A percentile compares a stretch with the other conserved stretches of the same genome.
Conservation (phyloP, 495 filamentous ascomycete species). For the Lasiosphaeris hirsuta region DNA sequence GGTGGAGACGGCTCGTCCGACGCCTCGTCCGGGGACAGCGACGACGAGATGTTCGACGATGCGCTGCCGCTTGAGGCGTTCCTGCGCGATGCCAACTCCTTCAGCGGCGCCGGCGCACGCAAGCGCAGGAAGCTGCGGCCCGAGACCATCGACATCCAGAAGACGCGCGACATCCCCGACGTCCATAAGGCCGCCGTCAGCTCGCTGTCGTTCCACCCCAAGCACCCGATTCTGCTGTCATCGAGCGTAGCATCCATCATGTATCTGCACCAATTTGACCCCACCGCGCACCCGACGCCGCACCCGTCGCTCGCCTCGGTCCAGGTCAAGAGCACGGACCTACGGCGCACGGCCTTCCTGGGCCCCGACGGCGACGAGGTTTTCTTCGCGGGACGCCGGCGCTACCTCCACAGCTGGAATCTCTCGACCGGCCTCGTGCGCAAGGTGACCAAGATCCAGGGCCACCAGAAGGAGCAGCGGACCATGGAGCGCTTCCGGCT, state of each 20-base stretch:
- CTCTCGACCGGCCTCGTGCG: constrained; percentile 74
- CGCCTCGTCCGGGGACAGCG: constrained; percentile 58
- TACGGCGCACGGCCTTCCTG: constrained; percentile 76
- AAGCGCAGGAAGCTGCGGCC: constrained; percentile 68
- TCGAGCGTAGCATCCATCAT: constrained; percentile 80
- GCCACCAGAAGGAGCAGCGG: constrained; percentile 77
- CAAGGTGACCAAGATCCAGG: constrained; percentile 73
- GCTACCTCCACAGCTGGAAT: constrained; percentile 95
- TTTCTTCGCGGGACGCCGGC: constrained; percentile 78
- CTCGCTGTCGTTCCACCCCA: constrained; percentile 84
- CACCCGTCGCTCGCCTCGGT: constrained; percentile 88
- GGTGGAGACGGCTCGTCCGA: constrained; percentile 36
- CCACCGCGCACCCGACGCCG: constrained; percentile 64
- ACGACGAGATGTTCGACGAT: constrained; percentile 59
- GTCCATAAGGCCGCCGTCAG: constrained; percentile 67
- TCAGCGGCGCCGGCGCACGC: constrained; percentile 38
- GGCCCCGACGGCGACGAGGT: constrained; percentile 59
- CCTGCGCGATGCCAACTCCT: constrained; percentile 62
- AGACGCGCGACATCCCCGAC: constrained; percentile 51
- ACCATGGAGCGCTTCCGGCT: constrained; percentile 87
- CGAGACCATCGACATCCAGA: constrained; percentile 81
- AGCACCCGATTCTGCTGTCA: constrained; percentile 81
- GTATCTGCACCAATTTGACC: constrained; percentile 81
- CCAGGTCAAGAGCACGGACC: constrained; percentile 75
- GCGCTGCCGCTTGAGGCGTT: constrained; percentile 75